These are phyloP conservation scores for Monosporascus sp. DNA, from an alignment of 2,329 filamentous ascomycete genomes.

Conservation along the genomic window DNA sequence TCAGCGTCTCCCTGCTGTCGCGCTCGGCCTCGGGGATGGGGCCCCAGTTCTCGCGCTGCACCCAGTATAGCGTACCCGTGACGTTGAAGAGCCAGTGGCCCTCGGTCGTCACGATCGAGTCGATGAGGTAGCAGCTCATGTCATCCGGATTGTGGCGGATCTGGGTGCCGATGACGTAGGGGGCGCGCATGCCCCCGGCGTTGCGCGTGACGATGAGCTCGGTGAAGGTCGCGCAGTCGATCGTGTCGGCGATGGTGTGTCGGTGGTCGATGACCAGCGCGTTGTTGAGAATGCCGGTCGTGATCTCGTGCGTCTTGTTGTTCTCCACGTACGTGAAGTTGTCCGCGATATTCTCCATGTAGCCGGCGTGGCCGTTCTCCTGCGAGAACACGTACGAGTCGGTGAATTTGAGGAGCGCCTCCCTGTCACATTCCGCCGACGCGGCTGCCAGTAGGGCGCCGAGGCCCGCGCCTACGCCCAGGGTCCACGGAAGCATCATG, in stretches of 20 bases:
- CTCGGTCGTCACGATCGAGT: slow-evolving; percentile 27
- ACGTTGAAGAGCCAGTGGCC: slow-evolving; percentile 33
- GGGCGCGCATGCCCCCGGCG: slow-evolving; percentile 10
- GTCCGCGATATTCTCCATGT: slow-evolving; percentile 14
- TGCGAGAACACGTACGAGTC: slow-evolving; percentile 20
- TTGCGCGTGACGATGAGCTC: slow-evolving; percentile 22
- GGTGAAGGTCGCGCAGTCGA: slow-evolving; percentile 25
- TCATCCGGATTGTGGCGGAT: slow-evolving; percentile 24
- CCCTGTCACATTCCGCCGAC: slow-evolving; percentile 20
- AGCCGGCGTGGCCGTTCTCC: slow-evolving; percentile 12
- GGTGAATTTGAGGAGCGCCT: slow-evolving; percentile 18
- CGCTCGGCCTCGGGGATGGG: slow-evolving; percentile 23
- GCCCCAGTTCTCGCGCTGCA: slow-evolving; percentile 25
- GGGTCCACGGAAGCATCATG: background rate
- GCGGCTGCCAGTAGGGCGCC: slow-evolving; percentile 7
- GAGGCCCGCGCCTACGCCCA: background rate
- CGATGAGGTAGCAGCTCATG: slow-evolving; percentile 23
- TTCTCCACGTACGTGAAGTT: slow-evolving; percentile 27
- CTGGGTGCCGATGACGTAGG: slow-evolving; percentile 30
- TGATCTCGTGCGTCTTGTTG: slow-evolving; percentile 22
- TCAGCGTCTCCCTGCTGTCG: slow-evolving; percentile 22
- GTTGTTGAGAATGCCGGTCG: slow-evolving; percentile 18
- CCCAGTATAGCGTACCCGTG: slow-evolving; percentile 27
- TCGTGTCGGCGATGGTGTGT: slow-evolving; percentile 25
- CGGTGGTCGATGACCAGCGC: slow-evolving; percentile 21